These are phyloP conservation scores for Hymenotorrendiella dingleyae DNA, from an alignment of 2,329 filamentous ascomycete genomes.

Conservation along the genomic window DNA sequence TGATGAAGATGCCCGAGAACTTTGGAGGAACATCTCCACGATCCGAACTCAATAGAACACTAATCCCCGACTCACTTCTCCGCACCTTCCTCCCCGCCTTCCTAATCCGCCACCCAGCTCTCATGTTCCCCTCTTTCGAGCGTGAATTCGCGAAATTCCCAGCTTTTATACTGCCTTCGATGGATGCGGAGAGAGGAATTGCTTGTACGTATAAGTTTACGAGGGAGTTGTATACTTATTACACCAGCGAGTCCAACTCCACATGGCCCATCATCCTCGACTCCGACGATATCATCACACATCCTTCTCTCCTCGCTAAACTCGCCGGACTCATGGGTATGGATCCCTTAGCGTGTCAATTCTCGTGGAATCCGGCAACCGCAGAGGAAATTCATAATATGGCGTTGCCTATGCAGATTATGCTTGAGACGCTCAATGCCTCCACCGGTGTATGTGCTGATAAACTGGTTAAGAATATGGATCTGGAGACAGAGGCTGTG, in stretches of 20 bases:
- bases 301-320: constrained; percentile 25
- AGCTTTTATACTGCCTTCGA: background rate
- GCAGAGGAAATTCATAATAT: constrained; percentile 3
- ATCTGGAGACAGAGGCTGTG: constrained; percentile 30
- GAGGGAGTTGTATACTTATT: constrained; percentile 33
- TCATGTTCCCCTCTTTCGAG: constrained; percentile 33
- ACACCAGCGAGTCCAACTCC: constrained; percentile 4
- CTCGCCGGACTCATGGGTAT: constrained; percentile 29
- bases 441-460: constrained; percentile 32
- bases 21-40: background rate
- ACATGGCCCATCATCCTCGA: constrained; percentile 32
- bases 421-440: constrained; percentile 28
- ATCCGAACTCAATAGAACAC: constrained; percentile 21
- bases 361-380: constrained; percentile 27
- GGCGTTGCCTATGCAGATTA: constrained; percentile 5
- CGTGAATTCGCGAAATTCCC: background rate
- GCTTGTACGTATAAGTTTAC: constrained; percentile 30
- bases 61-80: constrained; percentile 34
- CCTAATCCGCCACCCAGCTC: constrained; percentile 35
- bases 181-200: constrained; percentile 1
- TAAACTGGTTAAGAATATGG: constrained; percentile 27
- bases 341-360: constrained; percentile 27
- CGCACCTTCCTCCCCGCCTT: constrained; percentile 31
- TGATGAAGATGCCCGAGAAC: background rate
- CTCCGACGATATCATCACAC: constrained; percentile 34